A percentile compares a stretch with the other conserved stretches of the same genome.
These are phyloP conservation scores for Fusarium sp. DNA, from an alignment of 2,329 filamentous ascomycete genomes.

Conservation along the genomic window DNA sequence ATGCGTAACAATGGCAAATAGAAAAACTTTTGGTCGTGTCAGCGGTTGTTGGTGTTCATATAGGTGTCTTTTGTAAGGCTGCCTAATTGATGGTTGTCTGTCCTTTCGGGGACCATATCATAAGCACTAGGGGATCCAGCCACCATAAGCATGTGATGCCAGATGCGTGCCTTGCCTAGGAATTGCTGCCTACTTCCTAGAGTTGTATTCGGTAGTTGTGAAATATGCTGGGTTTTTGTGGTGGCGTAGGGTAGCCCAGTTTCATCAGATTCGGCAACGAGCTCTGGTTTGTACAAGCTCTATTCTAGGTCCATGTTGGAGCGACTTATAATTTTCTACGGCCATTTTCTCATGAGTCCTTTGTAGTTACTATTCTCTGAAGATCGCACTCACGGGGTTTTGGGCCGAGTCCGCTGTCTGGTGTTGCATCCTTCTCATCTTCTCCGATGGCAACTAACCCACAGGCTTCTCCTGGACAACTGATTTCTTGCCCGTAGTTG, in stretches of 20 bases:
- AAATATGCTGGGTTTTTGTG: neutral
- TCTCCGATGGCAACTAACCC: neutral
- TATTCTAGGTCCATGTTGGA: neutral
- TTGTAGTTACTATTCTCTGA: neutral
- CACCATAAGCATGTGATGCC: neutral
- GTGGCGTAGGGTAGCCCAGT: neutral
- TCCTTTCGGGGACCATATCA: neutral
- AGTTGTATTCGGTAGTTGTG: neutral
- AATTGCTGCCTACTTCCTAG: neutral
- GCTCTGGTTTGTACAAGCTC: neutral
- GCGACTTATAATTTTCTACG: neutral
- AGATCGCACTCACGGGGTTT: neutral
- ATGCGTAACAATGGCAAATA: neutral
- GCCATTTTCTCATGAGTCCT: neutral
- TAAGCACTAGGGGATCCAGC: neutral
- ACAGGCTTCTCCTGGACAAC: neutral
- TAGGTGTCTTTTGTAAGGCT: neutral
- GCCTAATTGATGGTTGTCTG: neutral
- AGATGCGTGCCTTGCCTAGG: no score
- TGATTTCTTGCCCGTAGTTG: neutral
- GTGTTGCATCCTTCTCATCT: neutral
- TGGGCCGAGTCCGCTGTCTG: neutral
- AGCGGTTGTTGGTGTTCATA: neutral
- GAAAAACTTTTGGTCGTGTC: neutral
- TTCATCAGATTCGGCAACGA: neutral